These are phyloP conservation scores for Fusarium pilosicola DNA, from an alignment of 2,329 filamentous ascomycete species.

Conservation along the genomic window DNA sequence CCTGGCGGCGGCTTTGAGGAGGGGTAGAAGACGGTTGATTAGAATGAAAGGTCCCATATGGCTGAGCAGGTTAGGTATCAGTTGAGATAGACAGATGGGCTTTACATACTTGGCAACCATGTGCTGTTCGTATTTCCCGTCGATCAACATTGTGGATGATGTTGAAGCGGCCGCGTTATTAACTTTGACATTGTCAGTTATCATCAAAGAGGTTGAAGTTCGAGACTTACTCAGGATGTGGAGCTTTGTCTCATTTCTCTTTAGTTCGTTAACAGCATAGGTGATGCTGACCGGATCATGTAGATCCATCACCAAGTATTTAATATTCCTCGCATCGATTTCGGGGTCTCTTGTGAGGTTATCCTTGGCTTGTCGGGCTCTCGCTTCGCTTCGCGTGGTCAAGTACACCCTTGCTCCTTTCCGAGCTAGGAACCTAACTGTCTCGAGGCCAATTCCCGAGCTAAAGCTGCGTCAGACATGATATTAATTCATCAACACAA, in stretches of 20 bases:
- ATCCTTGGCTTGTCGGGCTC: not conserved
- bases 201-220: rapidly evolving
- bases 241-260: rapidly evolving
- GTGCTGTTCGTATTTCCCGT: not conserved
- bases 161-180: not conserved
- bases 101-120: not conserved
- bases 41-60: not conserved
- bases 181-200: rapidly evolving
- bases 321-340: rapidly evolving
- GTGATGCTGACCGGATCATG: not conserved
- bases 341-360: rapidly evolving
- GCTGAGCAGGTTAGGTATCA: too few relatives aligned
- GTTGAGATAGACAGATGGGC: rapidly evolving
- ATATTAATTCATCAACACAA: rapidly evolving
- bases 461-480: rapidly evolving
- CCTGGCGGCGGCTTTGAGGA: not conserved
- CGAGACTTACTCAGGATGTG: rapidly evolving
- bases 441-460: not conserved
- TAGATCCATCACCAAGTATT: rapidly evolving
- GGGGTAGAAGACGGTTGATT: not conserved
- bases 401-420: not conserved
- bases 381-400: not conserved
- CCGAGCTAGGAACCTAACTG: not conserved
- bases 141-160: rapidly evolving
- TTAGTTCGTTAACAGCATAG: rapidly evolving